Percentiles rank a stretch among this genome's conserved stretches.
Conservation (phyloP, 371 early-diverging fungal species). For the Mortierella sp. region DNA sequence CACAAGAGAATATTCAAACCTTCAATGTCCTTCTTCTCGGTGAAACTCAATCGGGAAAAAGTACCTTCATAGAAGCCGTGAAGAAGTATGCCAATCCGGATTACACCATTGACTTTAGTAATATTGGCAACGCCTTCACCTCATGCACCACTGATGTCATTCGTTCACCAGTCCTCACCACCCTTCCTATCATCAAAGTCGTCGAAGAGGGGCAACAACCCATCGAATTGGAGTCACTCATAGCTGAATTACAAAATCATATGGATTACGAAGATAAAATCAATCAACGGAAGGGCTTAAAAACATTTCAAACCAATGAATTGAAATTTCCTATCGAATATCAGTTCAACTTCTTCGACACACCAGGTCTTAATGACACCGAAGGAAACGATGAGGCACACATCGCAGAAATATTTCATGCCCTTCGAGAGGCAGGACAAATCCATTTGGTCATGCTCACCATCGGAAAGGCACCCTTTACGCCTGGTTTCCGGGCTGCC, state of each 20-base stretch:
- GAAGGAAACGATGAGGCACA: too few relatives aligned
- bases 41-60: slow-evolving; percentile 25
- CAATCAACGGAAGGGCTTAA: background rate
- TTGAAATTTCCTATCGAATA: too few relatives aligned
- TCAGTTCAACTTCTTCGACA: too few relatives aligned
- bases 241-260: too few relatives aligned
- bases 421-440: background rate
- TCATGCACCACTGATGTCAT: background rate
- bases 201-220: too few relatives aligned
- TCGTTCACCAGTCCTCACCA: background rate
- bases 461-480: background rate
- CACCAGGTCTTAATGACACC: too few relatives aligned
- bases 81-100: slow-evolving; percentile 3
- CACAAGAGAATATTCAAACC: too few relatives aligned
- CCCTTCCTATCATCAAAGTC: background rate
- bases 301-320: too few relatives aligned
- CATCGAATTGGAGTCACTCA: too few relatives aligned
- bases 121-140: slow-evolving; percentile 3
- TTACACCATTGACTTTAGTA: background rate
- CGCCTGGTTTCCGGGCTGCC: background rate
- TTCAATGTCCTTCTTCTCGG: slow-evolving; percentile 18
- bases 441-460: background rate
- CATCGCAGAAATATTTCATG: background rate
- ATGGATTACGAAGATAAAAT: slow-evolving; percentile 12
- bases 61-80: slow-evolving; percentile 15